Base-by-base conservation (phyloP, 257 asterid genomes). In the Mentha longifolia region DNA sequence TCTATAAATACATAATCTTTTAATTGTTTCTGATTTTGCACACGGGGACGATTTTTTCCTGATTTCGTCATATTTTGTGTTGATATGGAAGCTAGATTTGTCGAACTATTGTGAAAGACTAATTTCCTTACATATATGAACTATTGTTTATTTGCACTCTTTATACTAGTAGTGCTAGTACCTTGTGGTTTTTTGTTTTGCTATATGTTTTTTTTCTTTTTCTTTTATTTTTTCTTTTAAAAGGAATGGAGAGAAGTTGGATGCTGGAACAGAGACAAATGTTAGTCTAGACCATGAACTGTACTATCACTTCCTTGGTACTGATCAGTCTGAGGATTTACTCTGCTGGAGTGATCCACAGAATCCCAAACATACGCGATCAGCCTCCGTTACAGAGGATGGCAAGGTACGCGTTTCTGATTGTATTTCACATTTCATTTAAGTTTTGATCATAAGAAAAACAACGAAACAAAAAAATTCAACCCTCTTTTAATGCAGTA, bases 231-330 rank as follows among this genome's bases (percentile, higher is more conserved):
- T 35, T 35, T 46, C 75, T 70, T 75, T 31, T 70, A 66, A 30
- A 25, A 92, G 98, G 83, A 84, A 79, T 16, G 96, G 86, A 25
- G 86, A 77, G 47, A 83, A 79, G 76, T 76, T 92, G 82, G 97
- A 95, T 73, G 94, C 86, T 17, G 98, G 98, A 49, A 92, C 91
- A 1, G 99, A 92, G 88, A 92, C 98, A 33, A 51, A 84, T 61
- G 80, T 85, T 25, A 95, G 78, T 68, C 79, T 95, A 33, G 79
- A 89, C 67, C 98, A 95, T 66, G 86, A 89, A 69, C 10, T 95
- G 7, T 95, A 92, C 72, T 95, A 92, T 76, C 99, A 95, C 83
- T 84, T 86, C 37, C 54, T 95, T 74, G 98, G 97, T 17, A 87
- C 89, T 4, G 86, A 89, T 79, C 99, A 95, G 76, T 89, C 90